Evolutionary conservation across 805 yeast genomes (phyloP), one percentile per base, ranked within the genome.

Genomic region (Pichia rugopelliculosa): DNA sequence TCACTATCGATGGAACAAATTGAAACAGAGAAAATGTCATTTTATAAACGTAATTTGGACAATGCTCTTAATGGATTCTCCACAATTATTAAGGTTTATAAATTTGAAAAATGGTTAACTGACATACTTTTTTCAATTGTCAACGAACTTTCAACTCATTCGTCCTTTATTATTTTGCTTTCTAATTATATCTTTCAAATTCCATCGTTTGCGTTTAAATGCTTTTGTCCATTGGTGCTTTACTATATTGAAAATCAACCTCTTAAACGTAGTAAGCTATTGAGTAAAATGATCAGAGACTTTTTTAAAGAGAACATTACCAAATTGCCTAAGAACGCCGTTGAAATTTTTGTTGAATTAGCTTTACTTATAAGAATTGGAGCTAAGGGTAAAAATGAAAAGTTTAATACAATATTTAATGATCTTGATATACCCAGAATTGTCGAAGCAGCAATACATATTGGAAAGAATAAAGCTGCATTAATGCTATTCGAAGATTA

Each of bases 401-500:
- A 49, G 6, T 76, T 68, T 48, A 47, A 51, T 7, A 50, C 48
- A 2, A 58, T 70, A 3, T 70, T 64, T 45, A 45, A 54, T 11
- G 51, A 52, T 0, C 47, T 75, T n/a, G 66, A 71, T 42, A 50
- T 63, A 6, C 44, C 47, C 1, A 36, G 42, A 2, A 53, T 72
- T 2, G 69, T 59, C 47, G 26, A 56, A 12, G 55, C 70, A 6
- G 71, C 78, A 1, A 48, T 64, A 4, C 48, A 56, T 6, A 60
- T 62, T 10, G 61, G 62, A 6, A 60, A 64, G 41, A 67, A 70
- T 25, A 69, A 71, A 48, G 66, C 79, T 1, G 70, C 79, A 0
- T 57, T 76, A 36, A 58, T 79, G 71, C 47, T 79, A 4, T 64
- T 73, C 45, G 84, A 79, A 51, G 80, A 76, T 44, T 57, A 56